Evolutionary conservation across 257 asterid species (phyloP).

Genomic region (Solanum bulbocastanum): DNA sequence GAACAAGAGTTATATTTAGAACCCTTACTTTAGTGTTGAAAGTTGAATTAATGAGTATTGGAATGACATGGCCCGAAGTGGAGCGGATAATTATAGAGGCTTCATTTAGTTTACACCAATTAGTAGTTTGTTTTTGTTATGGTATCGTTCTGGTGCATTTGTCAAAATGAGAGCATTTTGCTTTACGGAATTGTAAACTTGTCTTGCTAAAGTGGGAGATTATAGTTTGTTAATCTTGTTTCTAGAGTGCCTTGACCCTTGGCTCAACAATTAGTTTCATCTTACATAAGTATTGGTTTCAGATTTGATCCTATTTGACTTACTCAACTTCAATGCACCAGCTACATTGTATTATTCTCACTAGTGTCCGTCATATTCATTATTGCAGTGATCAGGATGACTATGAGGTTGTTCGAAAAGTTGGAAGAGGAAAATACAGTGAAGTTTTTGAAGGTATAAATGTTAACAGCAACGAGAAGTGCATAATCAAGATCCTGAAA

Average conservation of each 20-base stretch:
- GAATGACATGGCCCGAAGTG: background rate
- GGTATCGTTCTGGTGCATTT: background rate
- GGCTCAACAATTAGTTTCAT: background rate
- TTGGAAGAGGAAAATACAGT: conserved; percentile 41
- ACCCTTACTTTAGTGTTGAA: background rate
- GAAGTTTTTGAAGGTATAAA: conserved; percentile 35
- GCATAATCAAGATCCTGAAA: conserved; percentile 34
- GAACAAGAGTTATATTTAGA: background rate
- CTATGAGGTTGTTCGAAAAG: conserved; percentile 37
- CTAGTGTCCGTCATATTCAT: background rate
- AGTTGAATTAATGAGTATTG: background rate
- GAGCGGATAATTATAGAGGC: background rate
- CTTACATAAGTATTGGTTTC: background rate
- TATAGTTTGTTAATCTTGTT: background rate
- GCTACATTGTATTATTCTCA: background rate
- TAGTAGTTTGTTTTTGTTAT: background rate
- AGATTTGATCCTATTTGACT: background rate
- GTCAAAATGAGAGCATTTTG: background rate
- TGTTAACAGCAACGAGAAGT: conserved; percentile 20
- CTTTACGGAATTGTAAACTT: background rate
- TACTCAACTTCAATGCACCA: background rate
- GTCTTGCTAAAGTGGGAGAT: background rate
- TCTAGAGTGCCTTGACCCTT: background rate
- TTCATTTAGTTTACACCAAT: background rate
- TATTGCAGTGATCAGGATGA: conserved; percentile 29